A percentile compares a stretch with the other conserved stretches of the same genome.
Evolutionary conservation across 805 yeast genomes (phyloP).

Genomic region (Nakazawaea ambrosiae): DNA sequence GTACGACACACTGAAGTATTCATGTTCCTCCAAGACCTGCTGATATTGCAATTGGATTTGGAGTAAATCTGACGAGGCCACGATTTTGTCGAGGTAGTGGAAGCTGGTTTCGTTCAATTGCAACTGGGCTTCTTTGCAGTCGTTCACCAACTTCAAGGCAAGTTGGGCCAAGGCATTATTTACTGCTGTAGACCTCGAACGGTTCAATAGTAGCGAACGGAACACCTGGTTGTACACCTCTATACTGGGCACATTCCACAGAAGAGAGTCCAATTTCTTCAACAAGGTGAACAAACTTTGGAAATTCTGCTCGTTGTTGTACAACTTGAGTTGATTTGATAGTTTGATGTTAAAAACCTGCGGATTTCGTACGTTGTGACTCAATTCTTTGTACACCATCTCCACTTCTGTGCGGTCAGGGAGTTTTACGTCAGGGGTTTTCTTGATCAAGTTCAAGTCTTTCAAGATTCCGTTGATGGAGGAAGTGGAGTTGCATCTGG

Average conservation of each 20-base stretch:
- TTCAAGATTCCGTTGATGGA: background rate
- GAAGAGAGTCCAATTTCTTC: slow-evolving; percentile 1
- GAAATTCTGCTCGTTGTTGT: background rate
- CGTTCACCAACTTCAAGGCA: slow-evolving; percentile 1
- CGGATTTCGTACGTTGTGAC: background rate
- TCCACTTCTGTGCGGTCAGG: slow-evolving; percentile 1
- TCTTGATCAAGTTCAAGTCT: slow-evolving; percentile 3
- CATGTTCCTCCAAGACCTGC: background rate
- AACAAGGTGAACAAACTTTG: slow-evolving; percentile 1
- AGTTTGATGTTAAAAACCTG: background rate
- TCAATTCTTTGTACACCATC: background rate
- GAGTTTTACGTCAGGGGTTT: background rate
- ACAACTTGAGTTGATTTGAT: background rate
- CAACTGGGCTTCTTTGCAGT: background rate
- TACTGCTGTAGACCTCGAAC: too few relatives aligned
- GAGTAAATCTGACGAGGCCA: background rate
- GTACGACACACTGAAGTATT: background rate
- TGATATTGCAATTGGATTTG: slow-evolving; percentile 4
- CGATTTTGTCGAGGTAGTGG: slow-evolving; percentile 4
- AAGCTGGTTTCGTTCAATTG: background rate
- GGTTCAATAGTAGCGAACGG: too few relatives aligned
- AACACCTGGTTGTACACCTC: slow-evolving; percentile 7
- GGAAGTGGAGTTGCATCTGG: background rate
- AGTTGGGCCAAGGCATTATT: slow-evolving; percentile 1
- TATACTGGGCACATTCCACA: background rate